Base-by-base conservation (phyloP, 1,139 yeast genomes). In the Debaryomyces subglobosus region DNA sequence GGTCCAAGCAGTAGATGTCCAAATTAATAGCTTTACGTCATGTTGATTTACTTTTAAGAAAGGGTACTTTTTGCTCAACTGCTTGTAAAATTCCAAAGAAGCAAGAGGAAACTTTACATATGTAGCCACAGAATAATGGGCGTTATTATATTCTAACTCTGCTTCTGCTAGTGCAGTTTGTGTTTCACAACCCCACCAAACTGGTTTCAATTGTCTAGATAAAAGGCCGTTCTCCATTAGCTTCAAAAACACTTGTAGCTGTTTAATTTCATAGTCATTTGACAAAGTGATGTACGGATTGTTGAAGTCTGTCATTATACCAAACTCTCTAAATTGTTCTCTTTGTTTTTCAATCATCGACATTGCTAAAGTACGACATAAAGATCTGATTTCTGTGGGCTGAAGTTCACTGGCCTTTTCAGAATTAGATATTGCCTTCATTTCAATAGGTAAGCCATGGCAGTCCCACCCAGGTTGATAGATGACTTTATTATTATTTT, bases 1-100 rank as follows among this genome's bases (percentile, higher is more conserved):
- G 0, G 99, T 95, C 99, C 99, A 94, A 0, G 99, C 98, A 1
- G 99, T 94, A 1, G 97, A 91, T 0, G 99, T 94, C 99, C 99
- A 94, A 48, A 94, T 89, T 52, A 87, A 69, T 60, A 61, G 57
- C 39, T 54, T 61, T 18, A 68, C 53, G 10, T 53, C 52, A 1
- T 44, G 50, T 5, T 30, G 20, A 3, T 37, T 39, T 27, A 53
- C 36, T 4, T 43, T 30, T 12, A 50, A 9, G 25, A 34, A 20
- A 5, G 48, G 37, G 13, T 24, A 49, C 25, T 43, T 42, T 1
- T 38, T 13, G 3, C 44, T 33, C 10, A 57, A 8, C n/a, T 42
- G 21, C 2, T 45, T 39, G 39, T 48, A 49, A 39, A 27, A 49
- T 37, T 43, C 38, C 5, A 42, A 20, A 9, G 46, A 41, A 3